Conservation (phyloP, 2,329 filamentous ascomycete genomes). For the Fusarium tanahbumbuense region DNA sequence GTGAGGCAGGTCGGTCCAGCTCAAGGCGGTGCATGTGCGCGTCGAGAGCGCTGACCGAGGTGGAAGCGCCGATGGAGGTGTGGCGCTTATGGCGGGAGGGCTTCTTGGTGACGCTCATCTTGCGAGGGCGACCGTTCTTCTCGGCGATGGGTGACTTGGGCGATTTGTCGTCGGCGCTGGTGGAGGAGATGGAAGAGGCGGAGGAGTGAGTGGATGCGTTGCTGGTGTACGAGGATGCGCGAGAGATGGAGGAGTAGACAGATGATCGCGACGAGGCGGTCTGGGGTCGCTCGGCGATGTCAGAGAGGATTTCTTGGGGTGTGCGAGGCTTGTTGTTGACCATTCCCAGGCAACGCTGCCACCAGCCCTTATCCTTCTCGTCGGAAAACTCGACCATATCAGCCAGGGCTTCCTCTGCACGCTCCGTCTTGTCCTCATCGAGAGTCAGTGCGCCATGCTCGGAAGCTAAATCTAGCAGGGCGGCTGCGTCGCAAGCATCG, state of each 20-base stretch:
- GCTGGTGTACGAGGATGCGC: slow-evolving; percentile 45
- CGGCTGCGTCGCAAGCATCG: slow-evolving; percentile 44
- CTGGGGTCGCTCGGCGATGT: slow-evolving; percentile 39
- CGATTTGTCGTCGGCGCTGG: slow-evolving; percentile 36
- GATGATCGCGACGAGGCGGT: slow-evolving; percentile 32
- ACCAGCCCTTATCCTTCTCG: slow-evolving; percentile 47
- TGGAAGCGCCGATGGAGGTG: slow-evolving; percentile 36
- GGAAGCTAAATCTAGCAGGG: slow-evolving; percentile 44
- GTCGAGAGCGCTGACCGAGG: slow-evolving; percentile 41
- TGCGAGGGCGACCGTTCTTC: slow-evolving; percentile 44
- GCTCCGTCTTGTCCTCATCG: slow-evolving; percentile 44
- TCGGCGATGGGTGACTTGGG: slow-evolving; percentile 34
- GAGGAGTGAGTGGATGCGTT: slow-evolving; percentile 35
- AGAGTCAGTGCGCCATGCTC: slow-evolving; percentile 43
- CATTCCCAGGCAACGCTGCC: slow-evolving; percentile 46
- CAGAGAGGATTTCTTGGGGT: slow-evolving; percentile 47
- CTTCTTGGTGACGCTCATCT: slow-evolving; percentile 48
- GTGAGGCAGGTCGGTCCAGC: slow-evolving; percentile 45
- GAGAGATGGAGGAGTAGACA: slow-evolving; percentile 44
- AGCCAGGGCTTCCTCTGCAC: slow-evolving; percentile 42
- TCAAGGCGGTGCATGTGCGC: slow-evolving; percentile 45
- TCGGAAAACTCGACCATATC: slow-evolving; percentile 44
- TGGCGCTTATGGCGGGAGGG: slow-evolving; percentile 42
- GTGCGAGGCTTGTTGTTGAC: slow-evolving; percentile 41
- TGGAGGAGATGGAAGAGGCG: slow-evolving; percentile 44